Conservation (phyloP, 352 stramenopile genomes). For the Aphanomyces astaci region DNA sequence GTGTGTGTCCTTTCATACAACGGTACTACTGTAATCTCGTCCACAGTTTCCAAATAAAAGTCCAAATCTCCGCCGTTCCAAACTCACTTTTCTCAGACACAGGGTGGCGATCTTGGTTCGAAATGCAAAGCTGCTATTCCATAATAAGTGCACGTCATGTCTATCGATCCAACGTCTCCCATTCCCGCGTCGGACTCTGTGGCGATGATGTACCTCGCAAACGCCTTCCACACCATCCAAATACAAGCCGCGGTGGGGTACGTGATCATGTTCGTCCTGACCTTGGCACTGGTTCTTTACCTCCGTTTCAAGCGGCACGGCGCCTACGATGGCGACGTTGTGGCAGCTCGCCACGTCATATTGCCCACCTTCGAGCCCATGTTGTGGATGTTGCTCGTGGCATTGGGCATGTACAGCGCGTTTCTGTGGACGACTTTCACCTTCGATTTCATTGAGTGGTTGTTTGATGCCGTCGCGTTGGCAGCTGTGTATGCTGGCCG, state of each 20-base stretch:
- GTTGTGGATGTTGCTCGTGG: constrained; percentile 38
- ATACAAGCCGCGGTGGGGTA: constrained; percentile 37
- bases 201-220: neutral
- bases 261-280: constrained; percentile 37
- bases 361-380: constrained; percentile 65
- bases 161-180: neutral
- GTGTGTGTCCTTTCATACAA: too few relatives aligned
- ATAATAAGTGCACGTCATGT: neutral
- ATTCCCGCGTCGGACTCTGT: neutral
- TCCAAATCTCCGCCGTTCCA: neutral
- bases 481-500: constrained; percentile 36
- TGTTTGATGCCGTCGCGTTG: neutral
- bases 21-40: too few relatives aligned
- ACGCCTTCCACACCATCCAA: constrained; percentile 29
- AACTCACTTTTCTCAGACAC: neutral
- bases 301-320: constrained; percentile 44
- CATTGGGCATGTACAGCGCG: neutral
- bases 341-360: constrained; percentile 51
- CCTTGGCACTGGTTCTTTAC: constrained; percentile 39
- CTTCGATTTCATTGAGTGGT: constrained; percentile 1
- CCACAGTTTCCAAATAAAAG: too few relatives aligned
- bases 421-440: neutral
- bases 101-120: neutral
- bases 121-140: neutral
- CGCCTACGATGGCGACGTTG: constrained; percentile 40